Percentiles rank a stretch among this genome's conserved stretches.
These are phyloP conservation scores for Biscogniauxia sp. DNA, from an alignment of 2,329 filamentous ascomycete genomes.

Conservation along the genomic window DNA sequence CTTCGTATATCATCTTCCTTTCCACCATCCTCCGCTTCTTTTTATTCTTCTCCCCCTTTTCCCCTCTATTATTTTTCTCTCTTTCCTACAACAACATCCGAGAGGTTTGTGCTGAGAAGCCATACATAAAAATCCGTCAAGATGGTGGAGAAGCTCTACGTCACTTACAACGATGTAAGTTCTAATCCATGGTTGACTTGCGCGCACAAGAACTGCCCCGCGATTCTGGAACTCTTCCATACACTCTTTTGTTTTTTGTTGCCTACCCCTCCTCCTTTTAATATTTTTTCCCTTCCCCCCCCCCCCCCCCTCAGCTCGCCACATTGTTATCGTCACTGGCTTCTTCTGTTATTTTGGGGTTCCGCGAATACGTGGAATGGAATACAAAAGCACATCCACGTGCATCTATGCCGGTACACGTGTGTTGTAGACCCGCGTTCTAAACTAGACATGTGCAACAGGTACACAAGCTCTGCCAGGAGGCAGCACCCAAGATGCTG, in stretches of 20 bases:
- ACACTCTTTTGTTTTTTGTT: not conserved
- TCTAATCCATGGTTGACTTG: slow-evolving; percentile 1
- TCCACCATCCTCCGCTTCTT: not conserved
- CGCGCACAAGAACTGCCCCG: slow-evolving; percentile 13
- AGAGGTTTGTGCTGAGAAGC: not conserved
- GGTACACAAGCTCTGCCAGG: slow-evolving; percentile 97
- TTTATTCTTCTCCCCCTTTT: slow-evolving; percentile 9
- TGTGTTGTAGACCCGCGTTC: slow-evolving; percentile 1
- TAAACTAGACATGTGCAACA: slow-evolving; percentile 39
- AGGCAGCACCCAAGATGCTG: slow-evolving; percentile 77
- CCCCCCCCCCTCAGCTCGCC: too few relatives aligned
- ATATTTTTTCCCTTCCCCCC: not conserved
- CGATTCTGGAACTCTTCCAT: slow-evolving; percentile 5
- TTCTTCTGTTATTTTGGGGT: too few relatives aligned
- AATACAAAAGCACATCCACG: not conserved
- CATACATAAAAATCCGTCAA: slow-evolving; percentile 35
- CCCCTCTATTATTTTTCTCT: not conserved
- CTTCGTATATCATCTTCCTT: not conserved
- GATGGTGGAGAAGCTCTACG: slow-evolving; percentile 83
- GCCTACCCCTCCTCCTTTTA: too few relatives aligned
- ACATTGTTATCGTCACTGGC: too few relatives aligned
- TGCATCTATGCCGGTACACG: not conserved
- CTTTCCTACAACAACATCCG: too few relatives aligned
- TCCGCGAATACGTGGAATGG: too few relatives aligned
- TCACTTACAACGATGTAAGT: slow-evolving; percentile 87